Base-by-base conservation (phyloP, 2,329 filamentous ascomycete species). In the Plenodomus lindquistii region DNA sequence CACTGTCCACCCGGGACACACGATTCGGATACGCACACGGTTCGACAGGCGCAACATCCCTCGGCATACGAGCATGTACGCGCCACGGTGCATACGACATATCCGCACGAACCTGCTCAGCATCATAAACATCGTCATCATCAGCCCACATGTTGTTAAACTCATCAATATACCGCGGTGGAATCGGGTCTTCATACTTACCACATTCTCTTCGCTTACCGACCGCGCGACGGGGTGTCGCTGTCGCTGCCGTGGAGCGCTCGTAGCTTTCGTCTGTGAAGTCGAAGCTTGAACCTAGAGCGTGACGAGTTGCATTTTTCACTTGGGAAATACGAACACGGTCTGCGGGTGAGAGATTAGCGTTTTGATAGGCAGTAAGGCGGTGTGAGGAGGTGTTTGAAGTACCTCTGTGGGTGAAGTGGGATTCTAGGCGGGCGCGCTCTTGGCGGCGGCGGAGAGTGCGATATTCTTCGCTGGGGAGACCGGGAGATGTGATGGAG, bases 121-220 rank as follows among this genome's bases (percentile, higher is more conserved):
- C 29, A 9, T 35, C 34, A 42, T 52, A 27, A 13, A 43, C 46
- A 9, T 46, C 46, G 15, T 57, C 50, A 16, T 56, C 46, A 22
- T 56, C 52, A 22, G 48, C 41, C 50, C 52, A 59, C n/a, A 22
- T 29, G 11, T 43, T 21, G 9, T 56, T 49, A 42, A 54, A 59
- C 39, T 63, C 59, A 17, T 59, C 40, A 3, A 54, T 31, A 37
- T 61, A 62, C 16, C 44, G 35, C 8, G 54, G 41, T 0, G 55
- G 54, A 24, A 60, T 52, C 2, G 43, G 38, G 0, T 39, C 42
- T 10, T 47, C 24, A 19, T 49, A 42, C 13, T 16, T 35, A 17
- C 17, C 31, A n/a, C n/a, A 18, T 7, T 16, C 29, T n/a, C 20
- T 27, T n/a, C n/a, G 17, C 17, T 35, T 31, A 2, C 18, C 35